A percentile compares a stretch with the other conserved stretches of the same genome.
Evolutionary conservation across 2,329 filamentous ascomycete species (phyloP).

Genomic region (Neofusicoccum sp.): DNA sequence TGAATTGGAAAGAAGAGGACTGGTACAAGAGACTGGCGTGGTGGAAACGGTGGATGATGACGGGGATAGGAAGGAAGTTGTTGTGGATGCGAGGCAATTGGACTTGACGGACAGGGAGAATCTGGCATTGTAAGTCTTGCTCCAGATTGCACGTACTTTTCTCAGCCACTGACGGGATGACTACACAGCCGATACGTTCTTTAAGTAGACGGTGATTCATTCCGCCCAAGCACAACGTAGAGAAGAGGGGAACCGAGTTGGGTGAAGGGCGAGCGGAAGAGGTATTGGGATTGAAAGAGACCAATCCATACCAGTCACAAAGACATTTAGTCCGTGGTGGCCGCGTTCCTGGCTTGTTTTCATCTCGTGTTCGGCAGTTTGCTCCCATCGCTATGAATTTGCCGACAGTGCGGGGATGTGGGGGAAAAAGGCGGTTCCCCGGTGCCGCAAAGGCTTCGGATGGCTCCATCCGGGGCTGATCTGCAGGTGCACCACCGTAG

Average conservation of each 20-base stretch:
- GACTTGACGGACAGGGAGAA: conserved; percentile 22
- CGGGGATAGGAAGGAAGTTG: conserved; percentile 1
- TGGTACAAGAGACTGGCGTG: conserved; percentile 25
- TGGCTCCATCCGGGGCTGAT: not conserved
- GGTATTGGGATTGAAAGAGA: too few species aligned
- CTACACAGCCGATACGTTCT: not conserved
- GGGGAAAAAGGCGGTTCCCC: not conserved
- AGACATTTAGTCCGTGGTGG: too few species aligned
- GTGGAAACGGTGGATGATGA: not conserved
- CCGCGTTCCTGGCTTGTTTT: too few species aligned
- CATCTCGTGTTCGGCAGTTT: too few species aligned
- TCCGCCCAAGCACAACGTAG: too few species aligned
- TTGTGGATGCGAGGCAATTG: conserved; percentile 3
- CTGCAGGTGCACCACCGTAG: not conserved
- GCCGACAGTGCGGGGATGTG: conserved; percentile 3
- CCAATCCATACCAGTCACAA: too few species aligned
- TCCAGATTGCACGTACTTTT: too few species aligned
- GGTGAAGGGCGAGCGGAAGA: not conserved
- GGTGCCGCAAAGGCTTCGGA: not conserved
- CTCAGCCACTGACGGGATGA: too few species aligned
- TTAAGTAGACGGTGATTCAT: not conserved
- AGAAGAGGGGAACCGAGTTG: not conserved
- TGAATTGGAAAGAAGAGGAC: conserved; percentile 4
- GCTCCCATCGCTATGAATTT: not conserved
- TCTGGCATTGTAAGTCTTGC: conserved; percentile 18